Evolutionary conservation across 116 monocot genomes (phyloP).

Genomic region (Thalassia testudinum): DNA sequence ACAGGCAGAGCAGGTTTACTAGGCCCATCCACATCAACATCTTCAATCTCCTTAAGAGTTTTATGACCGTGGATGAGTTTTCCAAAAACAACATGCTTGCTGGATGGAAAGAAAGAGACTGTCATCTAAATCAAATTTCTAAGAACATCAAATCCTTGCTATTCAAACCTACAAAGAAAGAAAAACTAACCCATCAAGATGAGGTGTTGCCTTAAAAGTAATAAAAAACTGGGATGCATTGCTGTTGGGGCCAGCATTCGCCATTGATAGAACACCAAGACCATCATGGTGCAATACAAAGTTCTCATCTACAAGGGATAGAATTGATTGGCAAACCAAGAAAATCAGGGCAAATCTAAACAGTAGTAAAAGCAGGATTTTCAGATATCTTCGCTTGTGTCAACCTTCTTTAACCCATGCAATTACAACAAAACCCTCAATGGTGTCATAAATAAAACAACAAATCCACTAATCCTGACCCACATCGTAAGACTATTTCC

Average conservation of each 20-base stretch:
- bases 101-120: conserved; percentile 4
- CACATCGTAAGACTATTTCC: too few species aligned
- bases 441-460: too few species aligned
- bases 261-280: conserved; percentile 85
- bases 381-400: too few species aligned
- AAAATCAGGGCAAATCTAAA: too few species aligned
- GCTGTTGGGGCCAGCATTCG: conserved; percentile 64
- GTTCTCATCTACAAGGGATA: conserved; percentile 61
- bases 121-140: too few species aligned
- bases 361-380: too few species aligned
- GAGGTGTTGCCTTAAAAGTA: conserved; percentile 72
- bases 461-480: too few species aligned
- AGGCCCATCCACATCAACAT: conserved; percentile 50
- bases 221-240: conserved; percentile 97
- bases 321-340: background rate
- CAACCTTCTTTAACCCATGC: too few species aligned
- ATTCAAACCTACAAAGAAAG: background rate
- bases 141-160: too few species aligned
- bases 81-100: conserved; percentile 98
- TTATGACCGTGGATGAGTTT: conserved; percentile 70
- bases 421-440: too few species aligned
- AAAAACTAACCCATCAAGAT: conserved; percentile 67
- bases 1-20: conserved; percentile 49
- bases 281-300: conserved; percentile 66
- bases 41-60: conserved; percentile 65